Evolutionary conservation across 176 grass and related monocot genomes (phyloP), one percentile per base, ranked within the genome.

Genomic region (Pontederia paniculata): DNA sequence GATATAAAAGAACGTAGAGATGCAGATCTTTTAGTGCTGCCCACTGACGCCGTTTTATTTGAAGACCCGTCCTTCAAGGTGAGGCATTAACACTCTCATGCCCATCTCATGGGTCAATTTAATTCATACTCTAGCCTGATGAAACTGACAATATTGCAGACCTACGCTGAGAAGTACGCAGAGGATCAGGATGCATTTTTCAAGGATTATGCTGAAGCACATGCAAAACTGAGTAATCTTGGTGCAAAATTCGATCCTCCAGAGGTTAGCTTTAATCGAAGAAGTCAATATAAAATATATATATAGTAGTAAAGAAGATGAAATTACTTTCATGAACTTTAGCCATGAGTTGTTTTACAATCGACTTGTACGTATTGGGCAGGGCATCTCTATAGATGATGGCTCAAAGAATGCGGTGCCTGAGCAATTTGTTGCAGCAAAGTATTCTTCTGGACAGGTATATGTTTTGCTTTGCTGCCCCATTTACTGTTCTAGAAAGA

Each of bases 161-260:
- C 73, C 9, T 88, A 98, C 48, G 93, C 87, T 46, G 83, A 90
- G 43, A 84, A 84, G 62, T 98, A 98, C 12, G 62, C 87, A 18
- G 58, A 66, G 47, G 78, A 98, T 52, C 69, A 91, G 58, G 93
- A 88, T 2, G 66, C 72, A 52, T 98, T 98, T 65, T 98, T 98
- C 58, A 80, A 88, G 23, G 93, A 98, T 67, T 91, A 98, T 14
- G 87, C 83, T 0, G 78, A 82, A 55, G 83, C 93, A 64, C 93
- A 98, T 82, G 87, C 93, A 69, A 91, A 98, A 74, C 75, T 98
- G 45, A 98, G 93, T 77, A 84, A 90, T 54, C 55, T 82, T 21
- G 93, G 93, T 57, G 62, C 93, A 42, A 77, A 81, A 67, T 98
- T 91, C 52, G 58, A 73, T 71, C 93, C 87, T 22, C 75, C 87